Percentiles rank a stretch among this genome's conserved stretches.
These are phyloP conservation scores for Coprinellus micaceus DNA, from an alignment of 768 basidiomycete genomes.

Conservation along the genomic window DNA sequence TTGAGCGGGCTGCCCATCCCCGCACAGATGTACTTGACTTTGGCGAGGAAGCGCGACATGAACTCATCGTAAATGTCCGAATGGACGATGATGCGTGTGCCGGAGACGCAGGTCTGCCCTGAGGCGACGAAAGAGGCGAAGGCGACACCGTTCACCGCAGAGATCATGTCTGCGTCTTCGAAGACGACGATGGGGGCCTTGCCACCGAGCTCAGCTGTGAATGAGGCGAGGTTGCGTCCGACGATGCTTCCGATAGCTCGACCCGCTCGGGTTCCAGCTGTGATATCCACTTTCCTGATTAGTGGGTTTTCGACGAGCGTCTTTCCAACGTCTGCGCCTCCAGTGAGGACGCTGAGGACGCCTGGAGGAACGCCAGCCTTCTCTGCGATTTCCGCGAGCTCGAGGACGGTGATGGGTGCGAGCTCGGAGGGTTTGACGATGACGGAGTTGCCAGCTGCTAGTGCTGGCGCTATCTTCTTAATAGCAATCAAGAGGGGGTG, in stretches of 20 bases:
- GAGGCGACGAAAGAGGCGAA: conserved; percentile 85
- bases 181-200: conserved; percentile 86
- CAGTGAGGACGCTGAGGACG: conserved; percentile 71
- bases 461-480: conserved; percentile 83
- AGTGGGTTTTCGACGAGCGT: conserved; percentile 61
- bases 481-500: conserved; percentile 85
- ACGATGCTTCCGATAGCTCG: conserved; percentile 69
- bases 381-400: conserved; percentile 70
- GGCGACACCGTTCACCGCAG: conserved; percentile 79
- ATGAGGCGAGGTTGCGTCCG: conserved; percentile 68
- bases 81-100: conserved; percentile 78
- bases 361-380: conserved; percentile 74
- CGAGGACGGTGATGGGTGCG: neutral
- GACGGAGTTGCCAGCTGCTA: conserved; percentile 82
- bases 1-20: conserved; percentile 78
- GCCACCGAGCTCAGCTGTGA: conserved; percentile 83
- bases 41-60: conserved; percentile 56
- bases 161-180: conserved; percentile 66
- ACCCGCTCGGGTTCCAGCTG: conserved; percentile 77
- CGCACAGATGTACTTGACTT: conserved; percentile 56
- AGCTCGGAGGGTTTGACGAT: conserved; percentile 83
- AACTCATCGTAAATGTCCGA: conserved; percentile 66
- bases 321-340: conserved; percentile 63
- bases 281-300: conserved; percentile 80
- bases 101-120: conserved; percentile 90